Base-by-base conservation (phyloP, 345 rosid genomes). In the Ricinus communis region DNA sequence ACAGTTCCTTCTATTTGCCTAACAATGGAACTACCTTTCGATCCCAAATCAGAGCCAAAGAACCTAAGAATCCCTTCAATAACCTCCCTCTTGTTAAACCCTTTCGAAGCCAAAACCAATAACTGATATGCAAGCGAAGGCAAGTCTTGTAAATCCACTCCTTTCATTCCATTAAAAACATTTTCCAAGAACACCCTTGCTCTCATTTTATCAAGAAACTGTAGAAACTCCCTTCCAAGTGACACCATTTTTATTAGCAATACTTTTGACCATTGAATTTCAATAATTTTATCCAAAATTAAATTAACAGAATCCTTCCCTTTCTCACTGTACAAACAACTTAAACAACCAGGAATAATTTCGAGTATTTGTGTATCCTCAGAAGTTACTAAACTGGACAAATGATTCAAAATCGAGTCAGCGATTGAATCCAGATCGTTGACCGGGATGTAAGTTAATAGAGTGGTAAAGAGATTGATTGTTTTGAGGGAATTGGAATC, bases 1-100 rank as follows among this genome's bases (percentile, higher is more conserved):
- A 85, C 91, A 0, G 97, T 92, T 61, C 91, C 97, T 68, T 90
- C 87, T 19, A 92, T 84, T 78, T 92, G 96, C 84, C 88, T 82
- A 85, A 83, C 74, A 0, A 80, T 87, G 0, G 88, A 86, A 33
- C 85, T 74, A 49, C 73, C 81, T 66, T 80, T 88, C 8, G 77
- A n/a, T 71, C 86, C 86, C 65, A 78, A 66, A 41, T 85, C 77
- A 2, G 83, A 77, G 66, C 96, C 93, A 6, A 92, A 87, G 77
- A 85, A 90, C 59, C 80, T 62, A 66, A 84, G 83, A 77, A 92
- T 82, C 25, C 96, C 97, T 66, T 82, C 90, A 45, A 88, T 69
- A 51, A 92, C 85, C 72, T 88, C 93, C 82, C 82, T 87, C 78
- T 88, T 90, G 53, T 80, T 81, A 73, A 92, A 88, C 7, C 93